phyloP scores from a whole-genome alignment of 2,329 filamentous ascomycete species.

The Myriosclerotinia scirpicola region DNA sequence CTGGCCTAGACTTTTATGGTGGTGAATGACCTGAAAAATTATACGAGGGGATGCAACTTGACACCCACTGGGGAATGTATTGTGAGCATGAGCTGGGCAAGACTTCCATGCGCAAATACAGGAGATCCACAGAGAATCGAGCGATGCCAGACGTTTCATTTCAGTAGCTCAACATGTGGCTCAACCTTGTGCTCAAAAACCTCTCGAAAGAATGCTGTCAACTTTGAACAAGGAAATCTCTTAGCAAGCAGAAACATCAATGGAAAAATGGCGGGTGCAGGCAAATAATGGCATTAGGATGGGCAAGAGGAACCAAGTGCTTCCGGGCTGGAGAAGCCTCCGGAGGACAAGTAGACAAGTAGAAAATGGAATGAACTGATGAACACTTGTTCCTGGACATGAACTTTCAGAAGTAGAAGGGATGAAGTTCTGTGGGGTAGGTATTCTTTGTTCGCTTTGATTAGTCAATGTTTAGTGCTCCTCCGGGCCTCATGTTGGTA shows the following conservation, averaged over 20 bases:
- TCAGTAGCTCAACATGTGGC: neutral
- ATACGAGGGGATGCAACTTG: neutral
- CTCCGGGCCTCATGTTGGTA: neutral
- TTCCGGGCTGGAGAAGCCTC: neutral
- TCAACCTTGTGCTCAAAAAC: neutral
- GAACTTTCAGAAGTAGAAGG: neutral
- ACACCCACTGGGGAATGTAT: neutral
- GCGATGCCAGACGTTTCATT: neutral
- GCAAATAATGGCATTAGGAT: neutral
- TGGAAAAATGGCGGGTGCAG: neutral
- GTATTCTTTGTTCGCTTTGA: neutral
- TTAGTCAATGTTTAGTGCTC: neutral
- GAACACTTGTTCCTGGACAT: slow-evolving; percentile 2
- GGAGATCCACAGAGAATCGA: neutral
- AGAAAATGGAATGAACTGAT: neutral
- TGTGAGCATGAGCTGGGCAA: slow-evolving; percentile 7
- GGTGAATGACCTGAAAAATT: neutral
- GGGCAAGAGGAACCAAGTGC: neutral
- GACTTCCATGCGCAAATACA: neutral
- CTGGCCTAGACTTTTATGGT: neutral
- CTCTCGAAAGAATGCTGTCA: neutral
- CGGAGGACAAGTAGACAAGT: neutral
- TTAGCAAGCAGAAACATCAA: neutral
- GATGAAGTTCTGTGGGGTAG: neutral
- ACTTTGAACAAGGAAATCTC: neutral